Base-by-base conservation (phyloP, 306 rosid species). In the Astragalus membranaceus region DNA sequence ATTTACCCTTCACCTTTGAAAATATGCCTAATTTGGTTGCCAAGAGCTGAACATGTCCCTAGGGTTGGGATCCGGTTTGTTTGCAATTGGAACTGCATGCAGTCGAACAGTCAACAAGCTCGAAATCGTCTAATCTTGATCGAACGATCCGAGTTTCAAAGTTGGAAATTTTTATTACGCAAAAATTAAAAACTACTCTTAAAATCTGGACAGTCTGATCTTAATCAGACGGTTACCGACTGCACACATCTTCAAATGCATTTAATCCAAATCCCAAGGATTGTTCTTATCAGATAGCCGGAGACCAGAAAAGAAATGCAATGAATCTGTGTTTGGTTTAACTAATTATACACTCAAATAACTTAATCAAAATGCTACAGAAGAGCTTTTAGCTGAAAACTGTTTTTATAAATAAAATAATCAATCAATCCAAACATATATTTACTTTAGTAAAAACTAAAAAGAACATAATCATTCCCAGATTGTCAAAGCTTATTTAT, bases 1-100 rank as follows among this genome's bases (percentile, higher is more conserved):
- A 66, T 2, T 36, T 54, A 15, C 57, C 73, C 16, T 74, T 74
- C 57, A 53, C 59, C 57, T 8, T 67, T 47, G 29, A 54, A 42
- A 9, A 64, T 33, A 16, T 14, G 37, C 30, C 73, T 64, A 44
- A 54, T 49, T 46, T 1, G 61, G 59, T 46, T 11, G 8, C 23
- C 41, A 8, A 37, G 49, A 48, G 41, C 56, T 7, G 64, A 59
- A 58, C 49, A 57, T 50, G 52, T 13, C 53, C 29, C 23, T 0
- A 20, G 23, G 23, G 23, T 20, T 20, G 23, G 23, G 23, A 20
- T 20, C 23, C 2, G 23, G 23, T 20, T 20, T 20, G 23, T 20
- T 1, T 20, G 23, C 23, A 20, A 2, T 20, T 2, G 2, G 23
- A 20, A 20, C 23, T 20, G 23, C 23, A 2, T 2, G 23, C 23